Evolutionary conservation across 176 grass and related monocot genomes (phyloP), one percentile per base, ranked within the genome.

Genomic region (Carex kokanica): DNA sequence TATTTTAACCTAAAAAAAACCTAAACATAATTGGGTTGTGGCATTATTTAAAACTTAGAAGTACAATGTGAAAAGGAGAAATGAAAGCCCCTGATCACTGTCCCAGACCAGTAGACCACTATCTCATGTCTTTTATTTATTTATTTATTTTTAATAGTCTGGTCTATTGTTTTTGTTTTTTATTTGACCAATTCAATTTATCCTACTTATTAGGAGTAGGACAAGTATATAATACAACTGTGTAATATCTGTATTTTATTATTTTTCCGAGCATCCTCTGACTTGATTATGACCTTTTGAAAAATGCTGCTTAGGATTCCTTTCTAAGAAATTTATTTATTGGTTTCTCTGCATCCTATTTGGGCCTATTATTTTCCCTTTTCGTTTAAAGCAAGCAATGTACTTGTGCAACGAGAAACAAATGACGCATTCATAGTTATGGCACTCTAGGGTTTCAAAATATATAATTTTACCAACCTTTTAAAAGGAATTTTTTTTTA

Each of bases 301-400:
- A 49, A 64, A 58, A 12, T 17, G 31, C 21, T 12, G 80, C 80
- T 82, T 82, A 49, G 80, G 80, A 82, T 82, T 67, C 80, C 40
- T 41, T 29, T 47, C 12, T 55, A 16, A 27, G 0, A 67, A 49
- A 66, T 47, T 81, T 49, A 63, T 63, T 82, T 53, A 41, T 67
- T 64, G 61, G 5, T 38, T 38, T 38, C 17, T 68, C 27, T 66
- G 24, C 25, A 64, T 82, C 60, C 56, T 82, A 65, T 40, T 3
- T 61, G 58, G 29, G 24, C 16, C 79, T 51, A 65, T 82, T 67
- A 47, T 82, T 82, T 82, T 9, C 20, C n/a, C 61, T 67, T 78
- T 78, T 78, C 73, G 73, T 82, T 51, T 82, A 68, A 82, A 82
- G 47, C 80, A 67, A 82, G 60, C 63, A 67, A 82, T 68, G 58